Percentiles rank a stretch among this genome's conserved stretches.
These are phyloP conservation scores for Puccinia polysora DNA, from an alignment of 1,284 basidiomycete genomes.

Conservation along the genomic window DNA sequence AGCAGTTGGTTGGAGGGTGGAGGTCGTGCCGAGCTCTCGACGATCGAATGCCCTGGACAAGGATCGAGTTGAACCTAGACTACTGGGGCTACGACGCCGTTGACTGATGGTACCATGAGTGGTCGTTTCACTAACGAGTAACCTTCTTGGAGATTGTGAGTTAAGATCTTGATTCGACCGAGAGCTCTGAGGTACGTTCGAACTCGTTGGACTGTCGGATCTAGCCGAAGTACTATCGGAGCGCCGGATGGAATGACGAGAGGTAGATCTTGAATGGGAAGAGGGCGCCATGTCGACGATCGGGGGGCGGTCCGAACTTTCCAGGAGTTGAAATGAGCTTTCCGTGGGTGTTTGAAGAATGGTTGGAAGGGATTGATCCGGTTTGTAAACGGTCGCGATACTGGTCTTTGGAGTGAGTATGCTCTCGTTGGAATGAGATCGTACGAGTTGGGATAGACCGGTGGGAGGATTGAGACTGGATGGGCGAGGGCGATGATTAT, in stretches of 20 bases:
- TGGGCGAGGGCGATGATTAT: conserved; percentile 8
- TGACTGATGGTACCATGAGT: conserved; percentile 30
- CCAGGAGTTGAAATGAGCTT: not conserved
- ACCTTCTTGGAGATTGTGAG: not conserved
- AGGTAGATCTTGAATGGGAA: conserved; percentile 7
- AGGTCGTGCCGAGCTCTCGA: not conserved
- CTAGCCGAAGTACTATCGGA: not conserved
- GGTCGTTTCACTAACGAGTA: conserved; percentile 20
- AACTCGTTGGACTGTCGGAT: conserved; percentile 1
- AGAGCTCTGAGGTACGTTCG: not conserved
- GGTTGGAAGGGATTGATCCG: not conserved
- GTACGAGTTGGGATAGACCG: conserved; percentile 1
- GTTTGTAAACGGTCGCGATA: not conserved
- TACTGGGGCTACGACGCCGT: conserved; percentile 4
- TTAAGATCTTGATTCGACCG: not conserved
- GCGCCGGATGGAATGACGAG: not conserved
- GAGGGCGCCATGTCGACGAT: not conserved
- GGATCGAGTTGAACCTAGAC: conserved; percentile 3
- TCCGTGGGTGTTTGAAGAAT: not conserved
- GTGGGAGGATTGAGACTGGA: conserved; percentile 12
- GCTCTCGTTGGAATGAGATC: conserved; percentile 13
- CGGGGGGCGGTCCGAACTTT: not conserved
- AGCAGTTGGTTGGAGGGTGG: not conserved
- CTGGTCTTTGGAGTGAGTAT: conserved; percentile 6
- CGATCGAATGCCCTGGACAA: not conserved